These are phyloP conservation scores for Beauveria scarabaeidicola DNA, from an alignment of 2,329 filamentous ascomycete species.

Conservation along the genomic window DNA sequence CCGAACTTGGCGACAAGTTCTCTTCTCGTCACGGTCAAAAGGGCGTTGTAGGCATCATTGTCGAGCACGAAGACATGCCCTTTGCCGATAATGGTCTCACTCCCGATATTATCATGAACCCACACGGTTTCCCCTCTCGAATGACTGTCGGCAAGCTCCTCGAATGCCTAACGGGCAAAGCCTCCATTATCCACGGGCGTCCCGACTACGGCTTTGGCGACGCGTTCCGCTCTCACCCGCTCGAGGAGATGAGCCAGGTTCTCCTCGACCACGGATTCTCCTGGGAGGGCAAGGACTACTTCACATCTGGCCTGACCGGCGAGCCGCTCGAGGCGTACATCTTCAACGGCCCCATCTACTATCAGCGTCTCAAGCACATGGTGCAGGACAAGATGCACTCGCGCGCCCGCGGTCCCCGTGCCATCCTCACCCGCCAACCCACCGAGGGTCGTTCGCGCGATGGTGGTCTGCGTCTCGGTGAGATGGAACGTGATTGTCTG, in stretches of 20 bases:
- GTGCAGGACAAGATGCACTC: constrained; percentile 99
- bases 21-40: constrained; percentile 98
- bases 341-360: constrained; percentile 98
- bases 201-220: constrained; percentile 79
- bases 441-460: constrained; percentile 91
- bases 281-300: constrained; percentile 95
- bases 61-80: constrained; percentile 93
- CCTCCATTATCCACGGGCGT: constrained; percentile 74
- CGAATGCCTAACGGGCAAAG: constrained; percentile 90
- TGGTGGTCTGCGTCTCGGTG: constrained; percentile 84
- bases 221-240: constrained; percentile 71
- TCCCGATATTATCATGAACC: constrained; percentile 99
- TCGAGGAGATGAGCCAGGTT: constrained; percentile 81
- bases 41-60: constrained; percentile 93
- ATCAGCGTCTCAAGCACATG: constrained; percentile 99
- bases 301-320: constrained; percentile 90
- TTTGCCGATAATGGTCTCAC: constrained; percentile 85
- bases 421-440: constrained; percentile 88
- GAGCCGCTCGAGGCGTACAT: constrained; percentile 92
- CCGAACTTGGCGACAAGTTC: constrained; percentile 96
- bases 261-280: constrained; percentile 85
- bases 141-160: constrained; percentile 99
- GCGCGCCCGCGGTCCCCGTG: constrained; percentile 78
- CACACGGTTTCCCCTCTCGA: constrained; percentile 97
- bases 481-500: constrained; percentile 98